Conservation (phyloP, 2,329 filamentous ascomycete genomes). For the Biscogniauxia mediterranea region DNA sequence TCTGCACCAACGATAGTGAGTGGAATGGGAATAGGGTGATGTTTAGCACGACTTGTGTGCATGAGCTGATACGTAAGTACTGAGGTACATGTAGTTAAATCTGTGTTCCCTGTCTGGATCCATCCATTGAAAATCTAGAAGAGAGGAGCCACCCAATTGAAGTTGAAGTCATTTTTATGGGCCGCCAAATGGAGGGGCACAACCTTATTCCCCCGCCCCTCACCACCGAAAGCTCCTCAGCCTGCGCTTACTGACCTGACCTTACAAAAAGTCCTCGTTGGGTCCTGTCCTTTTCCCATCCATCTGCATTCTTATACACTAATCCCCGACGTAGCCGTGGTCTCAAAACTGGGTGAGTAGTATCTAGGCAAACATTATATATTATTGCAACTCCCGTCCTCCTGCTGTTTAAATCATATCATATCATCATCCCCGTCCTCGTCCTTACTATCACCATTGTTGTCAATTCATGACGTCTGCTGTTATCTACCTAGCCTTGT, state of each 20-base stretch:
- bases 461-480: neutral
- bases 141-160: constrained; percentile 1
- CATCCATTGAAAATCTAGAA: constrained; percentile 5
- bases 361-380: no score
- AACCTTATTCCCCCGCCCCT: constrained; percentile 23
- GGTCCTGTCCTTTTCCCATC: constrained; percentile 8
- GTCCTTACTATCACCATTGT: neutral
- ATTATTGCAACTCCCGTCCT: no score
- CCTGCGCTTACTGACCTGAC: constrained; percentile 8
- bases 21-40: neutral
- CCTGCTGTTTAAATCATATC: no score
- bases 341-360: neutral
- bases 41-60: neutral
- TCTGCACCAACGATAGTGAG: neutral
- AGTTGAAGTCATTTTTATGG: constrained; percentile 13
- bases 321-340: neutral
- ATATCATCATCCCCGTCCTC: neutral
- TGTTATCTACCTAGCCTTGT: neutral
- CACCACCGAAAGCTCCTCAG: constrained; percentile 19
- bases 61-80: neutral
- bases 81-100: neutral
- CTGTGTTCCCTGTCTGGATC: constrained; percentile 4
- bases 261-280: neutral
- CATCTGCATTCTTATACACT: constrained; percentile 1
- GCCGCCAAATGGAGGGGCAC: constrained; percentile 20